Evolutionary conservation across 2,329 filamentous ascomycete genomes (phyloP).

Genomic region (Fusarium pininemorale): DNA sequence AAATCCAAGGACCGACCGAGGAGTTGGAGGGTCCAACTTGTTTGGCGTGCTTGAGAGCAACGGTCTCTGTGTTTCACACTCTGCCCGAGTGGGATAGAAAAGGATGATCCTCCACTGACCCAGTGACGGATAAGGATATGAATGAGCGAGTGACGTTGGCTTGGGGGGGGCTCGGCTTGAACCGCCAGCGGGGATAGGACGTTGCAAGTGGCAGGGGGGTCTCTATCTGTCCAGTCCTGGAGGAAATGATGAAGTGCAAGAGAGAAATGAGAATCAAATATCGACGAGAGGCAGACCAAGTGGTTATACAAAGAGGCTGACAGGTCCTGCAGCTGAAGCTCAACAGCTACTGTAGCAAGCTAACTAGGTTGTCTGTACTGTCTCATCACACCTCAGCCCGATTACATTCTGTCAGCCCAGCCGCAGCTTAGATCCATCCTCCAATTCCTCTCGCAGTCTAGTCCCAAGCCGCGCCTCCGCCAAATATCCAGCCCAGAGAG

Average conservation of each 20-base stretch:
- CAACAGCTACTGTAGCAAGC: neutral
- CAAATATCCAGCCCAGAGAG: conserved; percentile 33
- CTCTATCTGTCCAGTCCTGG: neutral
- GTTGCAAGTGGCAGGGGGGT: neutral
- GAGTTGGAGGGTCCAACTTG: conserved; percentile 6
- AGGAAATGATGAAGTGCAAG: conserved; percentile 10
- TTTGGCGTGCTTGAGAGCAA: conserved; percentile 4
- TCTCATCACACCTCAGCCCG: conserved; percentile 22
- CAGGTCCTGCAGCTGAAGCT: neutral
- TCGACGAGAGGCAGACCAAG: neutral
- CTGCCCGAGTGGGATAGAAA: conserved; percentile 10
- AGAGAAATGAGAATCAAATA: conserved; percentile 8
- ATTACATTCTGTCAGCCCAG: conserved; percentile 30
- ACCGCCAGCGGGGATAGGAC: conserved; percentile 18
- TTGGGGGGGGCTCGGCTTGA: conserved; percentile 25
- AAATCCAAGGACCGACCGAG: conserved; percentile 12
- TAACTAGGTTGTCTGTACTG: neutral
- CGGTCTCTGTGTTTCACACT: conserved; percentile 28
- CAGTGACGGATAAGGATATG: conserved; percentile 20
- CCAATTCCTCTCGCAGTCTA: conserved; percentile 25
- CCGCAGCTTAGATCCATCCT: conserved; percentile 26
- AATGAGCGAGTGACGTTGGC: conserved; percentile 29
- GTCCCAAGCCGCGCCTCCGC: conserved; percentile 31
- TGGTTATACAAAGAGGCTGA: conserved; percentile 3
- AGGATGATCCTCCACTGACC: conserved; percentile 27